A percentile compares a stretch with the other conserved stretches of the same genome.
Conservation (phyloP, 805 yeast genomes). For the Candida chauliodis region DNA sequence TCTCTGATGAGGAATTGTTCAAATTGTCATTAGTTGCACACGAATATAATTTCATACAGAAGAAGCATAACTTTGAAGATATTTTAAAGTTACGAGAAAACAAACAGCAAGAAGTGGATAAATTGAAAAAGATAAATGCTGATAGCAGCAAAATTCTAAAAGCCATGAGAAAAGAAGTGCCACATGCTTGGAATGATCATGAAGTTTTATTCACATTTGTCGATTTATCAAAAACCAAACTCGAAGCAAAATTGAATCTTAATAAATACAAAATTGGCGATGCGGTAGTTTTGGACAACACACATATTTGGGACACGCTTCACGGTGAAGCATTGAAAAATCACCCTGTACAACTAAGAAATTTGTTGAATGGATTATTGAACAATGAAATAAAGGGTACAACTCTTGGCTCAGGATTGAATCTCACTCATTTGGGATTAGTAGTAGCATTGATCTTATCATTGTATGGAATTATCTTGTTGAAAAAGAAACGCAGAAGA, state of each 20-base stretch:
- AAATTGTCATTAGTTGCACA: slow-evolving; percentile 45
- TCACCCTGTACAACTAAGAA: slow-evolving; percentile 28
- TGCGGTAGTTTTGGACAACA: slow-evolving; percentile 47
- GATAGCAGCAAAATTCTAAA: slow-evolving; percentile 41
- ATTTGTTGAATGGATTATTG: slow-evolving; percentile 38
- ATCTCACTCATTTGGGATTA: slow-evolving; percentile 42
- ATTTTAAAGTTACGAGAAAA: slow-evolving; percentile 21
- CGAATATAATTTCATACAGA: slow-evolving; percentile 45
- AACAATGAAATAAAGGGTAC: slow-evolving; percentile 18
- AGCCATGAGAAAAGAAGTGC: slow-evolving; percentile 48
- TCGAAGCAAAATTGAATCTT: slow-evolving; percentile 28
- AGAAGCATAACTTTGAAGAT: slow-evolving; percentile 35
- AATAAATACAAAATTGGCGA: slow-evolving; percentile 49
- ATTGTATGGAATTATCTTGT: slow-evolving; percentile 10
- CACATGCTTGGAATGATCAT: slow-evolving; percentile 43
- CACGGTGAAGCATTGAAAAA: slow-evolving; percentile 35
- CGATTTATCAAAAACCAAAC: slow-evolving; percentile 39
- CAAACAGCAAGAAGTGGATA: slow-evolving; percentile 43
- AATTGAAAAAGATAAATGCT: slow-evolving; percentile 38
- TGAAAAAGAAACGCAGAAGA: slow-evolving; percentile 5
- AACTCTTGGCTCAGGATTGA: slow-evolving; percentile 42
- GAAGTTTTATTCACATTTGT: slow-evolving; percentile 46
- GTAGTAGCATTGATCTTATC: slow-evolving; percentile 26
- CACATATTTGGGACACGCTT: slow-evolving; percentile 27
- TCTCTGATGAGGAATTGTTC: slow-evolving; percentile 30